These are phyloP conservation scores for Sporothrix brasiliensis DNA, from an alignment of 2,329 filamentous ascomycete species.

Conservation along the genomic window DNA sequence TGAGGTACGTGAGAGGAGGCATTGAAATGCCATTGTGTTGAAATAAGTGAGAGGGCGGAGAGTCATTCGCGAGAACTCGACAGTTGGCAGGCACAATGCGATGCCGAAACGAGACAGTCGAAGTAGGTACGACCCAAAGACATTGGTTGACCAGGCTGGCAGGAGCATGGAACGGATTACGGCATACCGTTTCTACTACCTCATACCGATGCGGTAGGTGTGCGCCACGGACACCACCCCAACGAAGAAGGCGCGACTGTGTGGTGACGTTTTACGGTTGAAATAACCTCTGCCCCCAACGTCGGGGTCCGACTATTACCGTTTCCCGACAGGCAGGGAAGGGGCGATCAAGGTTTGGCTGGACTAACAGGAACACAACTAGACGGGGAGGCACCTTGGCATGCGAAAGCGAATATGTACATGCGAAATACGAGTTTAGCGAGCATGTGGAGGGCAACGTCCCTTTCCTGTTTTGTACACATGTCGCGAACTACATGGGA, in stretches of 20 bases:
- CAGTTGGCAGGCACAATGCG: neutral
- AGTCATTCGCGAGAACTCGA: too few species aligned
- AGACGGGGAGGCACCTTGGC: neutral
- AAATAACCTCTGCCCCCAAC: neutral
- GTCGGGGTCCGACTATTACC: constrained; percentile 23
- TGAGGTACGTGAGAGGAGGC: neutral
- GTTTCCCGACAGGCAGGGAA: constrained; percentile 20
- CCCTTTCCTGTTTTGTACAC: neutral
- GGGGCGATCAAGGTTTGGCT: neutral
- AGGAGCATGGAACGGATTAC: constrained; percentile 1
- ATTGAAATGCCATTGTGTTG: neutral
- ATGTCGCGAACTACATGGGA: neutral
- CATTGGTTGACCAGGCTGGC: neutral
- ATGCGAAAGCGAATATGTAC: neutral
- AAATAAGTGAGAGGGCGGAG: too few species aligned
- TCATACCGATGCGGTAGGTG: neutral
- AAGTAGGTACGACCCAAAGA: neutral
- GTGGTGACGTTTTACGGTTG: neutral
- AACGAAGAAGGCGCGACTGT: constrained; percentile 1
- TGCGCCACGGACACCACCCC: neutral
- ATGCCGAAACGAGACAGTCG: neutral
- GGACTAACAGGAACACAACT: neutral
- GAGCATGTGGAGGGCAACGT: neutral
- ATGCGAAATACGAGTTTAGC: constrained; percentile 12
- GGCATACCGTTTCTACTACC: constrained; percentile 1